Evolutionary conservation across 345 rosid species (phyloP).

Genomic region (Eucalyptus regnans): DNA sequence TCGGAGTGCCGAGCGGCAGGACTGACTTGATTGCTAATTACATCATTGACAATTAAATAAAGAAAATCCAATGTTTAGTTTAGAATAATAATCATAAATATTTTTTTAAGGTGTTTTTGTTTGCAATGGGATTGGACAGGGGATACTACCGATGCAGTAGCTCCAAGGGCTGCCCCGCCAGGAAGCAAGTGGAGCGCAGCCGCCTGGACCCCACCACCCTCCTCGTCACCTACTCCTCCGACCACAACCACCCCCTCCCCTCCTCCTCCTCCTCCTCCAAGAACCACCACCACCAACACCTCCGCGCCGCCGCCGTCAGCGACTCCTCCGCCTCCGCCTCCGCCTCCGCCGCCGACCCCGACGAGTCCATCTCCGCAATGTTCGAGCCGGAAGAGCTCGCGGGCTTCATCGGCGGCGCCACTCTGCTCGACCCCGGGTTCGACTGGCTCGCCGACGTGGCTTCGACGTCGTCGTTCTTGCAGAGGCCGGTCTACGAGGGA

Average conservation of each 20-base stretch:
- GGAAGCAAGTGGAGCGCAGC: conserved; percentile 76
- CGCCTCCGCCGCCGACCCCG: neutral
- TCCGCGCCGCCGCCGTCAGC: conserved; percentile 7
- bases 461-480: conserved; percentile 11
- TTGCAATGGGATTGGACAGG: conserved; percentile 12
- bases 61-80: neutral
- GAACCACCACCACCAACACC: conserved; percentile 7
- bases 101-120: neutral
- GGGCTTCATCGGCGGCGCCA: conserved; percentile 13
- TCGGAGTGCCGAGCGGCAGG: neutral
- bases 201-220: conserved; percentile 53
- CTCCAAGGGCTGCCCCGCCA: conserved; percentile 74
- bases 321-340: neutral
- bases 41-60: neutral
- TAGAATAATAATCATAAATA: neutral
- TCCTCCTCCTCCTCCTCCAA: conserved; percentile 35
- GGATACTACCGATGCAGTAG: conserved; percentile 78
- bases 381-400: neutral
- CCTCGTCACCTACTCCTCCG: conserved; percentile 52
- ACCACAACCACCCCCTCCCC: conserved; percentile 56
- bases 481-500: conserved; percentile 16
- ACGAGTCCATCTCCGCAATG: neutral
- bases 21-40: neutral
- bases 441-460: conserved; percentile 52
- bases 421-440: conserved; percentile 27